phyloP scores from a whole-genome alignment of 768 basidiomycete genomes.

The Russula olivacea region DNA sequence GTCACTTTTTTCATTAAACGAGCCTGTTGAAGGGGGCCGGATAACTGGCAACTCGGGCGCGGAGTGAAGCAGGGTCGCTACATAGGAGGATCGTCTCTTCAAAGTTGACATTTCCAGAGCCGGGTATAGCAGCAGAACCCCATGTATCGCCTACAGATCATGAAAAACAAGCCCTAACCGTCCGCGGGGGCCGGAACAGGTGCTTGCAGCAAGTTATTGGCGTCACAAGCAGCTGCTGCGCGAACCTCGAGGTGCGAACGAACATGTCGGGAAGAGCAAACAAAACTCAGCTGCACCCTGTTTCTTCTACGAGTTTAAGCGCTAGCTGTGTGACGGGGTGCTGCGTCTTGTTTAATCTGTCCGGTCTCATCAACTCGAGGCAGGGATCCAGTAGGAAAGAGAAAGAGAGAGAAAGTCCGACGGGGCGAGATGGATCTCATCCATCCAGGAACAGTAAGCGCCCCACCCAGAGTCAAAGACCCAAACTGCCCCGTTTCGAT shows the following conservation, averaged over 20 bases:
- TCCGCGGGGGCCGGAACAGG: conserved; percentile 6
- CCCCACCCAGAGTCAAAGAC: conserved; percentile 1
- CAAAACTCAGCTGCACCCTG: conserved; percentile 2
- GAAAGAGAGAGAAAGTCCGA: not conserved
- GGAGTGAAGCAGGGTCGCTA: not conserved
- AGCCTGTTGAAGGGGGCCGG: not conserved
- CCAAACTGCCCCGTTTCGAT: conserved; percentile 4
- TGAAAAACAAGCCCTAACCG: not conserved
- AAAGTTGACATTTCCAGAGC: not conserved
- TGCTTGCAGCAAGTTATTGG: conserved; percentile 4
- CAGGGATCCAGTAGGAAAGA: not conserved
- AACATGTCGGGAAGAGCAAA: not conserved
- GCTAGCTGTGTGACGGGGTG: not conserved
- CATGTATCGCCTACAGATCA: not conserved
- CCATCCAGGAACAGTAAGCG: not conserved
- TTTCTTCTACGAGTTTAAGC: not conserved
- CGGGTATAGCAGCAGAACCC: not conserved
- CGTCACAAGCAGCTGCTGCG: conserved; percentile 8
- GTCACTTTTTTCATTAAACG: conserved; percentile 9
- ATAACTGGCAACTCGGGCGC: not conserved
- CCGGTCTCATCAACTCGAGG: not conserved
- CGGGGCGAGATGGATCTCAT: conserved; percentile 2
- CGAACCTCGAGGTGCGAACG: conserved; percentile 6
- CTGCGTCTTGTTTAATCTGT: not conserved
- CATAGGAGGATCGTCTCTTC: conserved; percentile 10